These are phyloP conservation scores for Apiospora pterosperma DNA, from an alignment of 2,329 filamentous ascomycete genomes.

Conservation along the genomic window DNA sequence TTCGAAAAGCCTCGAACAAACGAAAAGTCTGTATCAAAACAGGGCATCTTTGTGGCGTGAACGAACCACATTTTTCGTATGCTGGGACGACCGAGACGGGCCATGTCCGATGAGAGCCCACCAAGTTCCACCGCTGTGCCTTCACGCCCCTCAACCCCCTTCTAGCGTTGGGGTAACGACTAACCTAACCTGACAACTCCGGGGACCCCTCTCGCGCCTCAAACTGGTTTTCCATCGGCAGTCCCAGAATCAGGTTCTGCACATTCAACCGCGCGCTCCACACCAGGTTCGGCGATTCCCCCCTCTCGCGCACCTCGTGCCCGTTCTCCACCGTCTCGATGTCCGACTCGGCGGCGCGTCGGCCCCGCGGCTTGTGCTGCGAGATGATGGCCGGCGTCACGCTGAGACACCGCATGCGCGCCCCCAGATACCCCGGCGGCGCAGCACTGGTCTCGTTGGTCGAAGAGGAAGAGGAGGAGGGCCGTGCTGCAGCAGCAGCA, in stretches of 20 bases:
- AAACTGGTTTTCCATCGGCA: conserved; percentile 9
- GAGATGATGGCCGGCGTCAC: conserved; percentile 11
- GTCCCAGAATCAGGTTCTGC: conserved; percentile 9
- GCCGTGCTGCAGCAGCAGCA: background rate
- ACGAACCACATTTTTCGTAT: too few relatives aligned
- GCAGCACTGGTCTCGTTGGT: background rate
- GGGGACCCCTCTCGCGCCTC: background rate
- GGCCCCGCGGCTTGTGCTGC: conserved; percentile 11
- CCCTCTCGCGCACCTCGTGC: conserved; percentile 8
- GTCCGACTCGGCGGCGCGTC: conserved; percentile 10
- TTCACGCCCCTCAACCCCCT: background rate
- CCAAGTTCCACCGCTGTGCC: too few relatives aligned
- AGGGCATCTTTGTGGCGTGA: too few relatives aligned
- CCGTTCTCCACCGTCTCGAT: conserved; percentile 11
- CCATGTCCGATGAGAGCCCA: too few relatives aligned
- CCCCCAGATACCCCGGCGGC: conserved; percentile 11
- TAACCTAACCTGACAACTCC: background rate
- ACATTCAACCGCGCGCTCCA: conserved; percentile 13
- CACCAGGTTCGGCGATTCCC: conserved; percentile 12
- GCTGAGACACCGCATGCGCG: conserved; percentile 12
- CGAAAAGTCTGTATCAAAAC: too few relatives aligned
- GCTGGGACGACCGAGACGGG: too few relatives aligned
- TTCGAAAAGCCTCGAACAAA: too few relatives aligned
- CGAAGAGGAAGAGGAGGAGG: background rate
- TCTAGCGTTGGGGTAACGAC: background rate